A percentile compares a stretch with the other conserved stretches of the same genome.
Evolutionary conservation across 495 filamentous ascomycete genomes (phyloP).

Genomic region (Bombardia bombarda): DNA sequence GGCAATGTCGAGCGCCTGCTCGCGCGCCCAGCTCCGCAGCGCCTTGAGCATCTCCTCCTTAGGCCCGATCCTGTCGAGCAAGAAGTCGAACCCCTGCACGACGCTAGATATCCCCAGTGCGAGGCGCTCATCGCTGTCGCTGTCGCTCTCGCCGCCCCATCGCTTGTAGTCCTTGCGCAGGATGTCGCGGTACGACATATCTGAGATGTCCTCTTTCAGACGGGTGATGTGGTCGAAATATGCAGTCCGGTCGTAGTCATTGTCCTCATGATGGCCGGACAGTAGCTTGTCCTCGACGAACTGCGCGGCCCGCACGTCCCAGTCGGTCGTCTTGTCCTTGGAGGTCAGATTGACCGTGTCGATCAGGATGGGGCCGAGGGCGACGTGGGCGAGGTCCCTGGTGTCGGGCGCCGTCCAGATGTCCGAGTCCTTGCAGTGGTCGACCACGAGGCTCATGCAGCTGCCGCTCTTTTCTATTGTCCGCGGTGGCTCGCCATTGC

Average conservation of each 20-base stretch:
- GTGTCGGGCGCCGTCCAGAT: conserved; percentile 18
- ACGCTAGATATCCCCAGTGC: conserved; percentile 69
- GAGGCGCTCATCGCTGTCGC: conserved; percentile 7
- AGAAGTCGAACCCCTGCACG: conserved; percentile 57
- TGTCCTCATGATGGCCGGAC: neutral
- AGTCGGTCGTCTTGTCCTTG: conserved; percentile 62
- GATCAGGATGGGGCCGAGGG: conserved; percentile 71
- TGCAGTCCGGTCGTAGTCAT: conserved; percentile 42
- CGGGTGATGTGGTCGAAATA: conserved; percentile 57
- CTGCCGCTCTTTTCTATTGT: conserved; percentile 66
- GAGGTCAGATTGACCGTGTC: conserved; percentile 72
- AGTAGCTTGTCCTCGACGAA: conserved; percentile 49
- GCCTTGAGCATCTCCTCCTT: conserved; percentile 23
- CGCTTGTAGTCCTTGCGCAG: conserved; percentile 89
- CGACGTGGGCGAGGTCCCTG: conserved; percentile 63
- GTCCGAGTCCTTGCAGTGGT: conserved; percentile 55
- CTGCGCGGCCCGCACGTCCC: conserved; percentile 56
- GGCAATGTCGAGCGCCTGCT: conserved; percentile 54
- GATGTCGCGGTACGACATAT: conserved; percentile 62
- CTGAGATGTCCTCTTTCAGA: conserved; percentile 66
- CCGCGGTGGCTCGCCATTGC: conserved; percentile 35
- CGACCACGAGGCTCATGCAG: conserved; percentile 70
- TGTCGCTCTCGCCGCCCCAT: conserved; percentile 54
- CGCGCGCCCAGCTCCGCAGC: conserved; percentile 44
- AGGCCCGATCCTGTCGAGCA: conserved; percentile 49